These are phyloP conservation scores for Clarireedia homoeocarpa DNA, from an alignment of 2,329 filamentous ascomycete species.

Conservation along the genomic window DNA sequence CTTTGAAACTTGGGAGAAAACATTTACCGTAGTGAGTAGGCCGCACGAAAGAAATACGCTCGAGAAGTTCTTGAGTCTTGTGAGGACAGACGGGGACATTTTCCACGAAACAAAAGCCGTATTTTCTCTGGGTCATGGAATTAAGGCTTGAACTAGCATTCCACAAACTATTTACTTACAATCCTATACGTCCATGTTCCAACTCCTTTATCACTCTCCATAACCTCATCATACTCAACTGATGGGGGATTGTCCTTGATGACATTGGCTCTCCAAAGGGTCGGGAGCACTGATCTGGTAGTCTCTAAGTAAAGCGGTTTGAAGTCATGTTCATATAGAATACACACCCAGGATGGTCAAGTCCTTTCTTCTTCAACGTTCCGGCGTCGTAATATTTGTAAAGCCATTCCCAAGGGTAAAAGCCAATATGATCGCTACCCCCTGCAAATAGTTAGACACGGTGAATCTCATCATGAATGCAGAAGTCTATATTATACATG, in stretches of 20 bases:
- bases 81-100: slow-evolving; percentile 60
- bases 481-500: slow-evolving; percentile 37
- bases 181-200: slow-evolving; percentile 57
- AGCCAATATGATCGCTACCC: slow-evolving; percentile 61
- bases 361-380: slow-evolving; percentile 23
- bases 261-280: not conserved
- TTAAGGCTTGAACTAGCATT: slow-evolving; percentile 8
- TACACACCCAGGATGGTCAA: not conserved
- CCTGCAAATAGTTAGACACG: slow-evolving; percentile 37
- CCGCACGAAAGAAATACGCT: slow-evolving; percentile 78
- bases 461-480: not conserved
- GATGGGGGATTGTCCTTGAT: slow-evolving; percentile 44
- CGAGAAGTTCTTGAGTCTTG: slow-evolving; percentile 66
- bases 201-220: slow-evolving; percentile 47
- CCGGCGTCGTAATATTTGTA: slow-evolving; percentile 32
- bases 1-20: not conserved
- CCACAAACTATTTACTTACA: slow-evolving; percentile 33
- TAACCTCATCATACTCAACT: slow-evolving; percentile 53
- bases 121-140: slow-evolving; percentile 44
- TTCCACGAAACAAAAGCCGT: slow-evolving; percentile 73
- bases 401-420: slow-evolving; percentile 60
- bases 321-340: not conserved
- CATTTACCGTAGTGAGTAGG: slow-evolving; percentile 77
- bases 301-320: not conserved
- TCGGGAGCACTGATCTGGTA: not conserved